A percentile compares a stretch with the other conserved stretches of the same genome.
phyloP scores from a whole-genome alignment of 225 moss, liverwort and hornwort species.

The Bryoerythrophyllum caledonicum region DNA sequence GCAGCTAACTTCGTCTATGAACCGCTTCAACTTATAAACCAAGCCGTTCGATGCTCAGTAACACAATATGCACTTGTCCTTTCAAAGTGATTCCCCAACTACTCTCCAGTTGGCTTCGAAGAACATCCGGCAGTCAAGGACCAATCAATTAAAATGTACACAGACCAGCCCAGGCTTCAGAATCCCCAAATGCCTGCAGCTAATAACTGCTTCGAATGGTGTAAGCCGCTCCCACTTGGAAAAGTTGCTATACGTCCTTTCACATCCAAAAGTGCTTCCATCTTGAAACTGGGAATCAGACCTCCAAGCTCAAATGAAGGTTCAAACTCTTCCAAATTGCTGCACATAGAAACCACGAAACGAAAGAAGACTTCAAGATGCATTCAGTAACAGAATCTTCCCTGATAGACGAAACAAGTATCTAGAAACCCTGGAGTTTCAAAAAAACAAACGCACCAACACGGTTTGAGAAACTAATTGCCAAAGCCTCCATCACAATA shows the following conservation, averaged over 20 bases:
- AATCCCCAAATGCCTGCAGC: constrained; percentile 5
- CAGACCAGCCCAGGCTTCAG: constrained; percentile 15
- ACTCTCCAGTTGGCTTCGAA: constrained; percentile 11
- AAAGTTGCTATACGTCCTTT: constrained; percentile 8
- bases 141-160: constrained; percentile 19
- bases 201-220: constrained; percentile 1
- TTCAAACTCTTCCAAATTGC: constrained; percentile 11
- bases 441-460: too few relatives aligned
- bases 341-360: constrained; percentile 22
- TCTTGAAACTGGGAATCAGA: constrained; percentile 6
- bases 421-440: background rate
- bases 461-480: background rate
- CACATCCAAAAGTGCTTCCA: constrained; percentile 4
- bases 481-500: background rate
- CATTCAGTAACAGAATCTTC: background rate
- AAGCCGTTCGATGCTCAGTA: background rate
- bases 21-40: background rate
- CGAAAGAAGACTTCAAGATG: background rate
- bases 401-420: background rate
- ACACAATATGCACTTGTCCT: constrained; percentile 17
- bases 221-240: background rate
- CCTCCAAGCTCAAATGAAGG: constrained; percentile 1
- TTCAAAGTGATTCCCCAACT: background rate
- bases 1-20: constrained; percentile 6
- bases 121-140: constrained; percentile 7